Base-by-base conservation (phyloP, 2,329 filamentous ascomycete genomes). In the Boeremia lycopersici region DNA sequence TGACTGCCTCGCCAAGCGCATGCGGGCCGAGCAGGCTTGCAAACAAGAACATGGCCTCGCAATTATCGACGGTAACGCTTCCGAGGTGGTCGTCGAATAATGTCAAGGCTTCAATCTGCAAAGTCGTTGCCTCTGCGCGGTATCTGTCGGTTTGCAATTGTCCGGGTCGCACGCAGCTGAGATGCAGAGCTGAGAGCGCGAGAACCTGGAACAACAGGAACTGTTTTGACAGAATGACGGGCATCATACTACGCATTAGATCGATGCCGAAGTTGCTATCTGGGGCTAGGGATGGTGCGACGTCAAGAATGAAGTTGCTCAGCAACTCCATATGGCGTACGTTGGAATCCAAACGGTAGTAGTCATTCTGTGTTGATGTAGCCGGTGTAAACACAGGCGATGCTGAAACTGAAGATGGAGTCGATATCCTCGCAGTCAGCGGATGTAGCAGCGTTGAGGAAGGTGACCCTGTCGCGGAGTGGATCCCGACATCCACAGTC, bases 281-380 rank as follows among this genome's bases (percentile, higher is more conserved):
- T n/a, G n/a, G n/a, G n/a, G n/a, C n/a, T n/a, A n/a, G n/a, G n/a
- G n/a, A n/a, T 38, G 56, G 43, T 2, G 26, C 34, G 3, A 56
- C 56, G 29, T 65, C 53, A 33, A 61, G 46, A 38, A 65, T 55
- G 38, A 67, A 67, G 17, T 64, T 52, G 35, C 35, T 60, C 34
- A 65, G 33, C 29, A 65, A 30, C 46, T 65, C 57, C 59, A 67
- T 55, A 33, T 67, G 64, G n/a, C 57, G 57, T 26, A 64, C 38
- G 35, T 62, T 65, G 25, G 64, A 23, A 23, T 23, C 36, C 3
- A 43, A 54, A 15, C 30, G 30, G 11, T 36, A 39, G 4, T 33
- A 17, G 31, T 13, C 41, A 41, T 48, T 17, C 26, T 60, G 59
- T 3, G 40, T 38, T 19, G 53, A 33, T 29, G 51, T 23, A 25